These are phyloP conservation scores for Vitis rupestris DNA, from an alignment of 164 flowering plant genomes.

Conservation along the genomic window DNA sequence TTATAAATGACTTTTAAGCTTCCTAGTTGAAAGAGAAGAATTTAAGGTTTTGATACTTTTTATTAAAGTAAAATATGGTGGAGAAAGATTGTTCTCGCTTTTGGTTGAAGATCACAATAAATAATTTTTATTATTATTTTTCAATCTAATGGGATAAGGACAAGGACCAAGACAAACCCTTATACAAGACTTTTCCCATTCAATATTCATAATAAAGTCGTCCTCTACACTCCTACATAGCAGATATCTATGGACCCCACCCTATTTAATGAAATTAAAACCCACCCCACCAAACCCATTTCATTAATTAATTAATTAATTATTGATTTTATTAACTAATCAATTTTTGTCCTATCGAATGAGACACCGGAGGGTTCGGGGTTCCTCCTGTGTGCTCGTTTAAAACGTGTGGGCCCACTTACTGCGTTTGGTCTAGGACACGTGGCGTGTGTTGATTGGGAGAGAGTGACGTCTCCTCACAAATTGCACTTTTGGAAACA, in stretches of 20 bases:
- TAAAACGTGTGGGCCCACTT: constrained; percentile 22
- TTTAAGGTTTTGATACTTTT: too few relatives aligned
- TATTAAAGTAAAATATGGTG: too few relatives aligned
- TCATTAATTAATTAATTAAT: not conserved
- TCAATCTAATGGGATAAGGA: not conserved
- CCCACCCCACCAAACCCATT: too few relatives aligned
- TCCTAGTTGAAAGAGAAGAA: too few relatives aligned
- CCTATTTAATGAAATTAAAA: too few relatives aligned
- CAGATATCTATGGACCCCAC: too few relatives aligned
- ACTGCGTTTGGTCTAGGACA: not conserved
- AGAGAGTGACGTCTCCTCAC: constrained; percentile 3
- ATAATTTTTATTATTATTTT: too few relatives aligned
- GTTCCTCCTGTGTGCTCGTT: constrained; percentile 6
- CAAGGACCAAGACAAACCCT: constrained; percentile 11
- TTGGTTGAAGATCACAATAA: too few relatives aligned
- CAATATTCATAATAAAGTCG: not conserved
- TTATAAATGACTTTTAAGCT: too few relatives aligned
- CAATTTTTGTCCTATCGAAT: not conserved
- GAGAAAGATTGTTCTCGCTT: too few relatives aligned
- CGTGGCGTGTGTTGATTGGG: constrained; percentile 14
- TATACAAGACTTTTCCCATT: constrained; percentile 12
- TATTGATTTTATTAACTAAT: not conserved
- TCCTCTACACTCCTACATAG: too few relatives aligned
- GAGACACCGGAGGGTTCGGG: not conserved
- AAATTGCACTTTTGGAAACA: constrained; percentile 13